Evolutionary conservation across 305 asterid genomes (phyloP), one percentile per base, ranked within the genome.

Genomic region (Plantago rigida): DNA sequence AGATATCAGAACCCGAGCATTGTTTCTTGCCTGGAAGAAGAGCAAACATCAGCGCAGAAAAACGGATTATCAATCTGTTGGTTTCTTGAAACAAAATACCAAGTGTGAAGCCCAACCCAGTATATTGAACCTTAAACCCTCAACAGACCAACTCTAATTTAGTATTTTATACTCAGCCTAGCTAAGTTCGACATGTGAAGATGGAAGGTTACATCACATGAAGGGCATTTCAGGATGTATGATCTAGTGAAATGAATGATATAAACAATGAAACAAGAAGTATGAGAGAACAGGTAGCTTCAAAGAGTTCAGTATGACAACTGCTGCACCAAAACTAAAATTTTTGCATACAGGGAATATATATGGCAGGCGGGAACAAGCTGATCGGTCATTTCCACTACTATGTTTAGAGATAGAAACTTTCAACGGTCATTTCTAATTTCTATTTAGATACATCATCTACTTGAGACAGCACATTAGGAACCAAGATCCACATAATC

Each of bases 1-100:
- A 57, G 85, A 73, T 55, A 82, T 79, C 69, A 82, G 64, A 73
- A 79, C 65, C 63, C 85, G 80, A 56, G 88, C 88, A 82, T 82
- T 82, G 60, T 82, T 82, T 76, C 82, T 82, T 51, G 88, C 85
- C 85, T 79, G 78, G 60, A 51, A 63, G 58, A 17, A 51, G 45
- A 42, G 28, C 2, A 39, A n/a, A 8, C 9, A 49, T 62, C 1
- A 24, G 36, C 36, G 22, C 36, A 62, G 59, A n/a, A 9, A 46
- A 46, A 48, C 19, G 13, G 64, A 9, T 12, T 31, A 52, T 52
- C 29, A 62, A 6, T 22, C 56, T 19, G 19, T 19, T 13, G 22
- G 15, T 17, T 19, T 47, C 28, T 29, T 56, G 44, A n/a, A 54
- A 29, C 59, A 54, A 5, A 26, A 28, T 53, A 54, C 24, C 39